Evolutionary conservation across 805 yeast species (phyloP).

Genomic region (Lachancea sp.): DNA sequence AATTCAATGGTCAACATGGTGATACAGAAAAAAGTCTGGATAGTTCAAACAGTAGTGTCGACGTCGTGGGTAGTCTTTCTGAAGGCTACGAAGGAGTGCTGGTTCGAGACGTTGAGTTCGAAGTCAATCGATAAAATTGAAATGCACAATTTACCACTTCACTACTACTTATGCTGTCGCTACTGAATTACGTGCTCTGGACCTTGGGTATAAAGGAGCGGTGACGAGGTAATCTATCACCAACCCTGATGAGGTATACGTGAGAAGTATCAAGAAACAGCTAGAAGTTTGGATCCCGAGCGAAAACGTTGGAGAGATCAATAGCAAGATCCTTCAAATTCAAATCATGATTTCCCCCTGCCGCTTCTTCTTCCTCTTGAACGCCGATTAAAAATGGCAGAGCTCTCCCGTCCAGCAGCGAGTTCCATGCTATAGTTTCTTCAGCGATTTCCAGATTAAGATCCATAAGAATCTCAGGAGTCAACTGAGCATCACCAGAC

Average conservation of each 20-base stretch:
- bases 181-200: no score
- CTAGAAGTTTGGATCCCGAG: not conserved
- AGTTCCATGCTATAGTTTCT: not conserved
- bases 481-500: not conserved
- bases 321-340: not conserved
- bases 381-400: not conserved
- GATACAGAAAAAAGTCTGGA: constrained; percentile 31
- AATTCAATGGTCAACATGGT: constrained; percentile 41
- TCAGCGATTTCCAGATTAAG: not conserved
- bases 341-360: not conserved
- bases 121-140: constrained; percentile 9
- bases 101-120: constrained; percentile 49
- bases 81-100: constrained; percentile 62
- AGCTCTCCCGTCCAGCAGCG: not conserved
- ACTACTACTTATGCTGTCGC: no score
- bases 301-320: not conserved
- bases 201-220: no score
- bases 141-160: not conserved
- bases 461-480: not conserved
- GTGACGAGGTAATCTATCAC: no score
- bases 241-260: no score
- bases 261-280: not conserved
- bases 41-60: constrained; percentile 44
- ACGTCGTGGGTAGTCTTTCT: constrained; percentile 49
- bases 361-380: not conserved